phyloP scores from a whole-genome alignment of 1,284 basidiomycete genomes.

The Lentinula novae-zelandiae region DNA sequence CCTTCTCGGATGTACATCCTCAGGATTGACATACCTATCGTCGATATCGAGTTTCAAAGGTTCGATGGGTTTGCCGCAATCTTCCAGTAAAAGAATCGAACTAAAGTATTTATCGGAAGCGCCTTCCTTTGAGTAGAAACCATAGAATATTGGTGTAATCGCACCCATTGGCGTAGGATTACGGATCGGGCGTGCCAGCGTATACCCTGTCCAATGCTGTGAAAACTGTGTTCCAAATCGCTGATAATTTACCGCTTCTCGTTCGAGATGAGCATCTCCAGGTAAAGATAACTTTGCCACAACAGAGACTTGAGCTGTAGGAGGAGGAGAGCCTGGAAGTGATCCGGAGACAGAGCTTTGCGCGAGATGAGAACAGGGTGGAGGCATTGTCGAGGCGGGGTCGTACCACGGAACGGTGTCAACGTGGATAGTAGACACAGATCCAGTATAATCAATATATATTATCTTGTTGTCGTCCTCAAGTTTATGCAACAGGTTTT shows the following conservation, averaged over 20 bases:
- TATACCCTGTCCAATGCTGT: constrained; percentile 46
- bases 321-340: constrained; percentile 17
- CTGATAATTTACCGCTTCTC: constrained; percentile 41
- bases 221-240: constrained; percentile 39
- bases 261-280: constrained; percentile 26
- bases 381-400: neutral
- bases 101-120: constrained; percentile 27
- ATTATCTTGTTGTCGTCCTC: neutral
- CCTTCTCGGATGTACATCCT: too few species aligned
- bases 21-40: constrained; percentile 25
- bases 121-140: constrained; percentile 38
- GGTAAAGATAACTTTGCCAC: constrained; percentile 28
- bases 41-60: constrained; percentile 27
- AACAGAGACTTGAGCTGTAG: constrained; percentile 28
- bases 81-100: constrained; percentile 47
- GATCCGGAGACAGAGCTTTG: constrained; percentile 1
- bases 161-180: constrained; percentile 43
- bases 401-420: constrained; percentile 9
- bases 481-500: neutral
- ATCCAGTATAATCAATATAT: neutral
- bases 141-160: constrained; percentile 51
- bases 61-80: constrained; percentile 39
- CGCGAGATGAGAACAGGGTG: neutral
- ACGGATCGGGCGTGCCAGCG: constrained; percentile 35
- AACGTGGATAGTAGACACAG: neutral